These are phyloP conservation scores for Cudoniella acicularis DNA, from an alignment of 495 filamentous ascomycete species.

Conservation along the genomic window DNA sequence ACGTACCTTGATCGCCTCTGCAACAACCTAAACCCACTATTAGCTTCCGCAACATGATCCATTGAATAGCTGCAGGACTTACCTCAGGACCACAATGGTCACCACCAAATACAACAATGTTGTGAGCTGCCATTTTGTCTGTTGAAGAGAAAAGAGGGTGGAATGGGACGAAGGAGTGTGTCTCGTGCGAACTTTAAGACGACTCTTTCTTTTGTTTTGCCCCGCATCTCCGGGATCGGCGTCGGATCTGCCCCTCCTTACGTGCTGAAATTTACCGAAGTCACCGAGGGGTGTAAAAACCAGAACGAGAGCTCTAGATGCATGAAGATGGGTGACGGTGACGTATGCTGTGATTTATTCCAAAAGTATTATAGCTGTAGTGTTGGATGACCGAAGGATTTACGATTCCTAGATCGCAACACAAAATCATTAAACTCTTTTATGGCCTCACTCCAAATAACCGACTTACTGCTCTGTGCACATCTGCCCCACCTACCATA, in stretches of 20 bases:
- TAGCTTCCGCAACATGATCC: background rate
- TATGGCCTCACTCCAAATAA: no score
- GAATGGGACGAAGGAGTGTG: background rate
- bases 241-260: background rate
- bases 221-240: slow-evolving; percentile 9
- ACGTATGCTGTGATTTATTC: no score
- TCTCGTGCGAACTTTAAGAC: background rate
- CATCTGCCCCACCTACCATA: no score
- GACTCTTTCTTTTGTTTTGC: slow-evolving; percentile 4
- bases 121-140: slow-evolving; percentile 46
- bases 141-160: background rate
- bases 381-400: no score
- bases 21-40: slow-evolving; percentile 36
- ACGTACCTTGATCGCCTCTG: slow-evolving; percentile 81
- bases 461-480: no score
- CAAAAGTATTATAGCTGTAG: no score
- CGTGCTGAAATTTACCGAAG: background rate
- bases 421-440: no score
- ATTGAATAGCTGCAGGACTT: slow-evolving; percentile 8
- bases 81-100: slow-evolving; percentile 97
- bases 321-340: no score
- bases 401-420: no score
- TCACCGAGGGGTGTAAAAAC: no score
- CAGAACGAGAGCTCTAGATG: no score
- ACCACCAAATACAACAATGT: slow-evolving; percentile 71